These are phyloP conservation scores for Plasmodium falciparum DNA, from an alignment of 169 alveolate genomes.

Conservation along the genomic window DNA sequence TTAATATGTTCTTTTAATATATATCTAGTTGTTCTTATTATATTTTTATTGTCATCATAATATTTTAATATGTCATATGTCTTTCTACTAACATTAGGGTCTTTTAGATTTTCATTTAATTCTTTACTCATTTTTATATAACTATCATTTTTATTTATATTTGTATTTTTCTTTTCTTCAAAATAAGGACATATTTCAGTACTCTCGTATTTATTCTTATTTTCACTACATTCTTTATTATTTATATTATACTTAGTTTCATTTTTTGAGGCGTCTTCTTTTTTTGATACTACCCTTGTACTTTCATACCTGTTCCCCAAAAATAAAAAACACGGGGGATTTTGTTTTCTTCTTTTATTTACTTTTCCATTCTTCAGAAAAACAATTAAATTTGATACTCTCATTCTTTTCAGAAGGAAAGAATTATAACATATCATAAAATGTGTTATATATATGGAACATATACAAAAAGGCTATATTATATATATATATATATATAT, in stretches of 20 bases:
- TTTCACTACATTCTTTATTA: too few relatives aligned
- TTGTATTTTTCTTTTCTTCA: slow-evolving; percentile 15
- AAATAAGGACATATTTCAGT: not conserved
- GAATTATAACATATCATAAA: not conserved
- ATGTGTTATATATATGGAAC: not conserved
- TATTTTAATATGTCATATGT: slow-evolving; percentile 27
- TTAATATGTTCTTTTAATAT: slow-evolving; percentile 65
- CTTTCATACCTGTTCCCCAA: too few relatives aligned
- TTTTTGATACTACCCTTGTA: too few relatives aligned
- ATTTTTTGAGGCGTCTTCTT: too few relatives aligned
- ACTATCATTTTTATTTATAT: not conserved
- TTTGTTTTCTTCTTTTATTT: slow-evolving; percentile 21
- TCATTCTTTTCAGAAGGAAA: slow-evolving; percentile 19
- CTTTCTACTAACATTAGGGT: not conserved
- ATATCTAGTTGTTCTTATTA: slow-evolving; percentile 57
- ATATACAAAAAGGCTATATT: not conserved
- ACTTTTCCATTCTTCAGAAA: slow-evolving; percentile 14
- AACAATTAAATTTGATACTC: slow-evolving; percentile 2
- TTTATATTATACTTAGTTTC: too few relatives aligned
- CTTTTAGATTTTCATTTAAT: not conserved
- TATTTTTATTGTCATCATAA: slow-evolving; percentile 41
- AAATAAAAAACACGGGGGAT: too few relatives aligned
- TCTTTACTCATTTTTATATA: not conserved
- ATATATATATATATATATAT: slow-evolving; percentile 2
- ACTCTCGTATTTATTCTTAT: too few relatives aligned